Conservation (phyloP, 176 grass and related monocot genomes). For the Aegilops sharonensis region DNA sequence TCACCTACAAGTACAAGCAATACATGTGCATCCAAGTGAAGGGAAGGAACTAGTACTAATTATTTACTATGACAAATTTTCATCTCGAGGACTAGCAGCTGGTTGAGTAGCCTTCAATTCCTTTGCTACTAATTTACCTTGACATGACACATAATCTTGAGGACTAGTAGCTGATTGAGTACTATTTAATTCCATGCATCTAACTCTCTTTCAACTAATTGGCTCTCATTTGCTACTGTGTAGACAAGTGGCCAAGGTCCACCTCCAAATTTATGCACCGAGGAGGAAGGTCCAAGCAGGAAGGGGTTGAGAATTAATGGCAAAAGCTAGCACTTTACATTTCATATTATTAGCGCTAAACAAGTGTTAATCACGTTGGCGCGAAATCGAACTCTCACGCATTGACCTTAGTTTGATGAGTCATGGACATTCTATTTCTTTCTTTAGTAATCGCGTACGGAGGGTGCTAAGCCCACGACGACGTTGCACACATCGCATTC, state of each 20-base stretch:
- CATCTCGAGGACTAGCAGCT: background rate
- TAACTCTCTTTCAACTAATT: conserved; percentile 26
- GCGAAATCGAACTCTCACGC: conserved; percentile 40
- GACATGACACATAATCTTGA: background rate
- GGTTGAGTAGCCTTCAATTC: background rate
- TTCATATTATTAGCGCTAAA: conserved; percentile 18
- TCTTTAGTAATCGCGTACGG: background rate
- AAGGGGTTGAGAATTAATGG: conserved; percentile 63
- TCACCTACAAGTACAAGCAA: background rate
- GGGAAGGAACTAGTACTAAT: conserved; percentile 11
- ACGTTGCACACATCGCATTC: background rate
- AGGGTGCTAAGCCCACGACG: background rate
- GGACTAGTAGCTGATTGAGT: background rate
- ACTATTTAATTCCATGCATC: conserved; percentile 3
- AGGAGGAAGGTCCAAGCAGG: conserved; percentile 55
- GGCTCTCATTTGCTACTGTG: conserved; percentile 26
- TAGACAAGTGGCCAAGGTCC: conserved; percentile 58
- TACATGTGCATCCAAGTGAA: conserved; percentile 12
- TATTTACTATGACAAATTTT: background rate
- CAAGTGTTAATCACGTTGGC: conserved; percentile 28
- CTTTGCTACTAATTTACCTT: background rate
- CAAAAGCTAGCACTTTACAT: conserved; percentile 50
- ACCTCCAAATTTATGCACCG: conserved; percentile 47
- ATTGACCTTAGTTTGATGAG: conserved; percentile 53
- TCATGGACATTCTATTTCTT: conserved; percentile 4